Base-by-base conservation (phyloP, 169 alveolate species). In the Ichthyophthirius multifiliis region DNA sequence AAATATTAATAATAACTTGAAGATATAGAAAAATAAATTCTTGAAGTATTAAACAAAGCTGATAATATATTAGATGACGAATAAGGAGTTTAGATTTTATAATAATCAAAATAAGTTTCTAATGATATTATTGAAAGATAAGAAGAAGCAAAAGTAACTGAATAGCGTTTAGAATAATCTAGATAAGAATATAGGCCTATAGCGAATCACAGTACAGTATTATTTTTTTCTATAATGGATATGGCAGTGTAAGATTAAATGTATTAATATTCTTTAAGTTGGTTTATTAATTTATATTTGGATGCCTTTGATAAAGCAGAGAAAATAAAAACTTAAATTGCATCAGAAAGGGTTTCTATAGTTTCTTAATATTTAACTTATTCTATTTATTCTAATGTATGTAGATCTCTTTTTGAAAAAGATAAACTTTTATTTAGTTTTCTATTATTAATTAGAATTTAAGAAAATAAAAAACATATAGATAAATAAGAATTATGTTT, bases 261-360 rank as follows among this genome's bases (percentile, higher is more conserved):
- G 97, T 94, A 94, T 71, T 88, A 94, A 82, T 94, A 86, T 83
- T 86, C 94, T 35, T 76, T 94, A 44, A 89, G 88, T 32, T 94
- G 95, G 94, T 94, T 88, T 45, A 75, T 91, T 37, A 65, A 84
- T 45, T 63, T 91, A 65, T 94, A 89, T 75, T 83, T 77, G 55
- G 81, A 83, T 45, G 87, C 96, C 13, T 86, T 91, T 12, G 89
- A 86, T 30, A 86, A 89, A 41, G 89, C 95, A 2, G 92, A 90
- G 71, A 89, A 87, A 62, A 78, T 87, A 23, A 92, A 88, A 27
- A 27, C 71, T 18, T 4, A 34, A 35, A 89, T 86, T 41, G 84
- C 90, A 41, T 89, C 86, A 45, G 80, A 84, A 45, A 86, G 96
- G 83, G 84, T 94, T 6, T 85, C 82, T 30, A 74, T 74, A 27